Conservation (phyloP, 2,329 filamentous ascomycete species). For the Fusarium pseudograminearum region DNA sequence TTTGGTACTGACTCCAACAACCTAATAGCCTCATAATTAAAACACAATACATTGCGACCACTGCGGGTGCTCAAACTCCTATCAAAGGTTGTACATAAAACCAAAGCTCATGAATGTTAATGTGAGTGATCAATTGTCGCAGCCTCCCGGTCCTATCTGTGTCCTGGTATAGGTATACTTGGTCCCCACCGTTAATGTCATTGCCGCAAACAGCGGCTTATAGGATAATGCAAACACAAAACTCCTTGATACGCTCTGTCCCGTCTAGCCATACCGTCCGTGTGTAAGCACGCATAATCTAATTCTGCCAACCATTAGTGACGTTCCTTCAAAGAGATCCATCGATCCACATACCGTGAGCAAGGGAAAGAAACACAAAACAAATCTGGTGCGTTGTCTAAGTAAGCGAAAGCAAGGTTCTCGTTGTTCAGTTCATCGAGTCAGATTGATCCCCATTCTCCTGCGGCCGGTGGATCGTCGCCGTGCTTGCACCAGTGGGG, state of each 20-base stretch:
- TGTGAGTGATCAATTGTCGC: slow-evolving; percentile 24
- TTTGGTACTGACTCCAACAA: background rate
- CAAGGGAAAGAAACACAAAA: slow-evolving; percentile 30
- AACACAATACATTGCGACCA: slow-evolving; percentile 21
- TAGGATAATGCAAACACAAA: slow-evolving; percentile 30
- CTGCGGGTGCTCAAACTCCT: slow-evolving; percentile 18
- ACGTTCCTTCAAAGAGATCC: background rate
- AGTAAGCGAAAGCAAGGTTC: slow-evolving; percentile 25
- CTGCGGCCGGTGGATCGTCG: slow-evolving; percentile 51
- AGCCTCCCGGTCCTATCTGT: slow-evolving; percentile 31
- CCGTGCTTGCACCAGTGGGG: slow-evolving; percentile 53
- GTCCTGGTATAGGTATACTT: slow-evolving; percentile 37
- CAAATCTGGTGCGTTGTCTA: slow-evolving; percentile 28
- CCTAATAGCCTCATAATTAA: background rate
- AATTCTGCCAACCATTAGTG: slow-evolving; percentile 28
- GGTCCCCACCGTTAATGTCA: slow-evolving; percentile 40
- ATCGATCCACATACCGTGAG: slow-evolving; percentile 32
- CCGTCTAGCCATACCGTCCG: slow-evolving; percentile 35
- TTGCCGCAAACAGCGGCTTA: slow-evolving; percentile 34
- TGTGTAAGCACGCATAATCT: slow-evolving; percentile 29
- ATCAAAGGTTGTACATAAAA: slow-evolving; percentile 30
- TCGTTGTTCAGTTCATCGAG: slow-evolving; percentile 40
- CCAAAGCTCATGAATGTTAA: slow-evolving; percentile 28
- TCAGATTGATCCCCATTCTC: slow-evolving; percentile 36
- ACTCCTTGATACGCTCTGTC: slow-evolving; percentile 36